Percentiles rank a stretch among this genome's conserved stretches.
These are phyloP conservation scores for Durusdinium trenchii DNA, from an alignment of 73 alveolate genomes.

Conservation along the genomic window DNA sequence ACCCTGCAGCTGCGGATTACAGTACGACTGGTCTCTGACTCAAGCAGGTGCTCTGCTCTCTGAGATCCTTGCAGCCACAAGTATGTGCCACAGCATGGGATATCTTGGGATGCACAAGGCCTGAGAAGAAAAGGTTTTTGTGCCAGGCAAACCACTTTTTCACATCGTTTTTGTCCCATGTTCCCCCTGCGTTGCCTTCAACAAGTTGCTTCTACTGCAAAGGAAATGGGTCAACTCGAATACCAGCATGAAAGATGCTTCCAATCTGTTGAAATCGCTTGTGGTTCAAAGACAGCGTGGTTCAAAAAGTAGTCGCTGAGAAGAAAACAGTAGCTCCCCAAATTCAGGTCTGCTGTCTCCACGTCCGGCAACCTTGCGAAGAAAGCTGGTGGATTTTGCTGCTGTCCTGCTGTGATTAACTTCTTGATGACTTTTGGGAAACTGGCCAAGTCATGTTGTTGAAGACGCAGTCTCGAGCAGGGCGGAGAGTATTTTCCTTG, in stretches of 20 bases:
- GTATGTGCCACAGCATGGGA: constrained; percentile 91
- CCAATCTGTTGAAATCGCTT: too few species aligned
- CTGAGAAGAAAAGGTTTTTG: too few species aligned
- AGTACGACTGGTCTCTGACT: neutral
- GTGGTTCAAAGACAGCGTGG: too few species aligned
- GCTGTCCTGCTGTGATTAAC: neutral
- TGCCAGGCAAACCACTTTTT: too few species aligned
- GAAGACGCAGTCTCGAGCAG: constrained; percentile 94
- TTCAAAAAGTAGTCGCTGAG: too few species aligned
- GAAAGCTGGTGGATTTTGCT: neutral
- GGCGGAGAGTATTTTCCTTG: constrained; percentile 48
- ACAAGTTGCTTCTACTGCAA: too few species aligned
- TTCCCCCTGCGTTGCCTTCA: too few species aligned
- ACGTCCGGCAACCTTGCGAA: constrained; percentile 64
- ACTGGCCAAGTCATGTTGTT: constrained; percentile 89
- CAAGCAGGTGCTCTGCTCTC: neutral
- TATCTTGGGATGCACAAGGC: constrained; percentile 72
- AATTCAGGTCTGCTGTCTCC: constrained; percentile 74
- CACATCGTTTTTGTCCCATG: too few species aligned
- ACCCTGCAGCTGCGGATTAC: too few species aligned
- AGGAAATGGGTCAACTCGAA: too few species aligned
- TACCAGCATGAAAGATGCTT: too few species aligned
- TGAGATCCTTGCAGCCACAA: constrained; percentile 55
- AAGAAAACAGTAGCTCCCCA: constrained; percentile 41
- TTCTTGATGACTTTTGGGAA: neutral